A percentile compares a stretch with the other conserved stretches of the same genome.
phyloP scores from a whole-genome alignment of 768 basidiomycete species.

The Rhodosporidiobolus sp. region DNA sequence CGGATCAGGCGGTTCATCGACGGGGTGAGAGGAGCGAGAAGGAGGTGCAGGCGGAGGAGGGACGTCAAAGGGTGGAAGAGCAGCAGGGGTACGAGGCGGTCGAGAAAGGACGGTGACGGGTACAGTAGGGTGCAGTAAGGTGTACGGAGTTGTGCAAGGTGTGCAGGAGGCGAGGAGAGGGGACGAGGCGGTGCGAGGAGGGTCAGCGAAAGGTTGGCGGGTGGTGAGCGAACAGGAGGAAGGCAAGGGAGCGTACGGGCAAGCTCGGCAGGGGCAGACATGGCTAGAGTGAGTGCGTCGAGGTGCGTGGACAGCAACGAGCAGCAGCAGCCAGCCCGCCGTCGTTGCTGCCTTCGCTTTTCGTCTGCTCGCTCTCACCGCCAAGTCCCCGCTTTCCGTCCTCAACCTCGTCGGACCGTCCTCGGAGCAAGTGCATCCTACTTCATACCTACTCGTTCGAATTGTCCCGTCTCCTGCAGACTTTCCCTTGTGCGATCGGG shows the following conservation, averaged over 20 bases:
- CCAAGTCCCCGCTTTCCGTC: no score
- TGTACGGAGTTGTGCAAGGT: neutral
- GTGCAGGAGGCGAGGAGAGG: neutral
- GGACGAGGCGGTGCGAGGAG: neutral
- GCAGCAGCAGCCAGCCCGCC: neutral
- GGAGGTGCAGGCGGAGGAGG: no score
- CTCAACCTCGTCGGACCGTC: no score
- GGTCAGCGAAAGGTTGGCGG: neutral
- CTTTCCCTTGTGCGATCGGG: no score
- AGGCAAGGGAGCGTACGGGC: constrained; percentile 1
- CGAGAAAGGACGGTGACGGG: neutral
- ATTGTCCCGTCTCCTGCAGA: no score
- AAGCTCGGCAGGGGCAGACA: constrained; percentile 17
- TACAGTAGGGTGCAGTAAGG: neutral
- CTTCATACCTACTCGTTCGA: no score
- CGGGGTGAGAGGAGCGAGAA: neutral
- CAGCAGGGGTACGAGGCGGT: neutral
- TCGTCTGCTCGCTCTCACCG: neutral
- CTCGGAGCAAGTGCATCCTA: no score
- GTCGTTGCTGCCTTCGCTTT: no score
- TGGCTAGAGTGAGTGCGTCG: neutral
- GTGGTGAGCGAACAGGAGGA: neutral
- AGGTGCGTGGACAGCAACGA: neutral
- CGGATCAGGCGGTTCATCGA: neutral
- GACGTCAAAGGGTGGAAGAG: no score